Evolutionary conservation across 345 rosid species (phyloP).

Genomic region (Crucihimalaya himalaica): DNA sequence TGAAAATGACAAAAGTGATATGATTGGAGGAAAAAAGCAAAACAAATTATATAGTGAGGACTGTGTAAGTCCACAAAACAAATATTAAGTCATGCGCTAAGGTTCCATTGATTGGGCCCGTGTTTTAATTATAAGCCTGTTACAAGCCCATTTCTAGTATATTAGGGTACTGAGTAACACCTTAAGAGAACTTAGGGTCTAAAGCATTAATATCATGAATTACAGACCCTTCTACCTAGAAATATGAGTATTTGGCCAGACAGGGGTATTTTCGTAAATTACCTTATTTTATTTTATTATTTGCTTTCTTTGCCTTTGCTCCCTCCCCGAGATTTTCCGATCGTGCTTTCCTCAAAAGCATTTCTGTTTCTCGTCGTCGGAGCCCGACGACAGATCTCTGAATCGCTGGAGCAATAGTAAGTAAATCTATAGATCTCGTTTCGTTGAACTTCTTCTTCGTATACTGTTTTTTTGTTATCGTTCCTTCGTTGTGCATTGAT

Average conservation of each 20-base stretch:
- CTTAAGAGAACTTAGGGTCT: slow-evolving; percentile 2
- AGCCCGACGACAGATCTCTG: slow-evolving; percentile 36
- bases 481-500: slow-evolving; percentile 26
- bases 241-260: slow-evolving; percentile 2
- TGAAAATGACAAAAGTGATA: background rate
- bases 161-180: background rate
- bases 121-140: background rate
- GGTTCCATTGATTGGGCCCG: background rate
- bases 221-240: background rate
- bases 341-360: slow-evolving; percentile 39
- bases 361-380: slow-evolving; percentile 35
- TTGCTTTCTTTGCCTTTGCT: slow-evolving; percentile 6
- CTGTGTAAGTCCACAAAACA: background rate
- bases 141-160: slow-evolving; percentile 22
- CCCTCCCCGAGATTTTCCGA: slow-evolving; percentile 35
- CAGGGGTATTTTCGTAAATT: slow-evolving; percentile 31
- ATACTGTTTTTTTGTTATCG: background rate
- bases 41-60: background rate
- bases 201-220: background rate
- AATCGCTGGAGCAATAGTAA: slow-evolving; percentile 20
- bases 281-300: slow-evolving; percentile 10
- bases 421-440: slow-evolving; percentile 32
- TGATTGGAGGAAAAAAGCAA: background rate
- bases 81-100: background rate
- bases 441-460: slow-evolving; percentile 9